These are phyloP conservation scores for Podaxis carcinomalis DNA, from an alignment of 768 basidiomycete genomes.

Conservation along the genomic window DNA sequence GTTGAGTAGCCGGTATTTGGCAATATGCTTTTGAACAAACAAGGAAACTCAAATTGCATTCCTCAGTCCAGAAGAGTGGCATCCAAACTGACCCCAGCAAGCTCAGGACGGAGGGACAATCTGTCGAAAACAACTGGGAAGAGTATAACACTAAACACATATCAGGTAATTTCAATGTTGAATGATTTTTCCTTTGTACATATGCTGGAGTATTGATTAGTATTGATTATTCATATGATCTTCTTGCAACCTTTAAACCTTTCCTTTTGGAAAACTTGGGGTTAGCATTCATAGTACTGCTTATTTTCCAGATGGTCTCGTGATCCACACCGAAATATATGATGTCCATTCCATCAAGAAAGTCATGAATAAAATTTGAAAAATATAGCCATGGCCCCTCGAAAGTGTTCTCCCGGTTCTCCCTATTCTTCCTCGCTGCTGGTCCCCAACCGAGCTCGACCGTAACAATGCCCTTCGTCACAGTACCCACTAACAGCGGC, in stretches of 20 bases:
- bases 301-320: not conserved
- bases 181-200: not conserved
- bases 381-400: not conserved
- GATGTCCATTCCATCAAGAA: not conserved
- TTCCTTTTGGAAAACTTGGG: not conserved
- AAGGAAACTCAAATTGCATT: not conserved
- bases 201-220: too few relatives aligned
- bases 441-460: not conserved
- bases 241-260: too few relatives aligned
- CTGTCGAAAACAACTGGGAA: not conserved
- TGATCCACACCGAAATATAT: not conserved
- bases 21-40: not conserved
- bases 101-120: not conserved
- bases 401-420: not conserved
- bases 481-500: slow-evolving; percentile 25
- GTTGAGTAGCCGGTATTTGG: not conserved
- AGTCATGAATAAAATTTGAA: not conserved
- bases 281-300: not conserved
- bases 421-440: not conserved
- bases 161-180: not conserved
- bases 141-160: not conserved
- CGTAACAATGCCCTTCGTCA: slow-evolving; percentile 26
- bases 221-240: not conserved
- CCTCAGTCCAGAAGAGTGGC: too few relatives aligned
- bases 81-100: not conserved